Conservation (phyloP, 1,284 basidiomycete species). For the Ustilago xerochloae region DNA sequence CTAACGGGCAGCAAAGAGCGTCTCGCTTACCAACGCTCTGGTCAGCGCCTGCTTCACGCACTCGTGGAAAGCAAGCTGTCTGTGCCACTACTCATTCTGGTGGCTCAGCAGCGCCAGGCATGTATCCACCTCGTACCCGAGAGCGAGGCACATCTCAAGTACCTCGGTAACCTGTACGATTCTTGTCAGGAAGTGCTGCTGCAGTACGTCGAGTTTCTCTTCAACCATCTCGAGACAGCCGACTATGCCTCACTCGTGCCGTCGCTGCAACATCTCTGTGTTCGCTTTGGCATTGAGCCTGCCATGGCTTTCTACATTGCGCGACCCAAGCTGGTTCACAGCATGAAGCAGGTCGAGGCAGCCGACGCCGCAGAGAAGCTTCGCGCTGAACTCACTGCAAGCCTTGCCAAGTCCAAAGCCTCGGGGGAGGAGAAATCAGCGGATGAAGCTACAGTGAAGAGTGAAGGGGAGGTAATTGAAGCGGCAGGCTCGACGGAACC, state of each 20-base stretch:
- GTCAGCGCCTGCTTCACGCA: constrained; percentile 51
- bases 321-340: constrained; percentile 55
- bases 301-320: constrained; percentile 64
- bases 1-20: constrained; percentile 52
- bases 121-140: constrained; percentile 63
- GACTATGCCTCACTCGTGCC: constrained; percentile 59
- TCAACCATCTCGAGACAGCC: constrained; percentile 51
- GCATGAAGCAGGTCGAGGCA: constrained; percentile 49
- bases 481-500: neutral
- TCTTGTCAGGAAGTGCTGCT: constrained; percentile 62
- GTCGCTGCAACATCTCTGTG: constrained; percentile 40
- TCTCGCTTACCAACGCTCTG: constrained; percentile 47
- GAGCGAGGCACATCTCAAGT: constrained; percentile 63
- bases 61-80: constrained; percentile 53
- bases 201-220: constrained; percentile 66
- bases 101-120: constrained; percentile 65
- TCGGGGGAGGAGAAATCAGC: constrained; percentile 10
- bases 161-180: constrained; percentile 65
- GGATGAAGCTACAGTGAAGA: neutral
- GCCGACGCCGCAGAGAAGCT: constrained; percentile 47
- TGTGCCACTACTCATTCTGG: constrained; percentile 61
- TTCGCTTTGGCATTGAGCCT: constrained; percentile 62
- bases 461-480: neutral
- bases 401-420: constrained; percentile 33
- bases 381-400: constrained; percentile 51